Evolutionary conservation across 805 yeast species (phyloP).

Genomic region (Lachancea sp.): DNA sequence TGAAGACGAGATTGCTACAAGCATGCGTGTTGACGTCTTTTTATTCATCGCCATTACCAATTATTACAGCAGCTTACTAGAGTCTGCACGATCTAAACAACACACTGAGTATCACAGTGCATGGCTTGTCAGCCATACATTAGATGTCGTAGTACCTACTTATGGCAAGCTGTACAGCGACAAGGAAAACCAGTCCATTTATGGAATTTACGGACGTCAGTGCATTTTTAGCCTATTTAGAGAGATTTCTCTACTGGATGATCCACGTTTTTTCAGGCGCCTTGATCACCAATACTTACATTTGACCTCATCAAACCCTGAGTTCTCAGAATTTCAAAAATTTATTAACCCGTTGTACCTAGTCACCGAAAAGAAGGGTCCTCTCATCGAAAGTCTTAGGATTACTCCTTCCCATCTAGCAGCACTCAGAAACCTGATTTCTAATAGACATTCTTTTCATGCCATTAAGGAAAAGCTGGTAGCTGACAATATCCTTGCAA

Average conservation of each 20-base stretch:
- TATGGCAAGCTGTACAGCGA: slow-evolving; percentile 21
- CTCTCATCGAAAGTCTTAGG: slow-evolving; percentile 11
- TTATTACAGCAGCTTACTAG: slow-evolving; percentile 19
- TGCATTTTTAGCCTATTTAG: slow-evolving; percentile 24
- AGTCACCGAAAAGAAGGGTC: slow-evolving; percentile 10
- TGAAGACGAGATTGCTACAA: slow-evolving; percentile 12
- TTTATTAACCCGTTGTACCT: slow-evolving; percentile 29
- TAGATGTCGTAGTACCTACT: slow-evolving; percentile 1
- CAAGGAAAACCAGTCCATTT: slow-evolving; percentile 16
- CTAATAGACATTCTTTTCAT: slow-evolving; percentile 17
- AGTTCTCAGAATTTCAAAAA: slow-evolving; percentile 21
- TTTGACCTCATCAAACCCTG: slow-evolving; percentile 13
- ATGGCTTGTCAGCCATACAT: neutral
- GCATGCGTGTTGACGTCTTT: slow-evolving; percentile 19
- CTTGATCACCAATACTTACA: slow-evolving; percentile 21
- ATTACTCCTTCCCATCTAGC: slow-evolving; percentile 21
- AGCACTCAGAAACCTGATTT: slow-evolving; percentile 22
- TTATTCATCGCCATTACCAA: slow-evolving; percentile 21
- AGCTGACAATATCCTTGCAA: slow-evolving; percentile 15
- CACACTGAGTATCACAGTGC: neutral
- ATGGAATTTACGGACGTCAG: slow-evolving; percentile 17
- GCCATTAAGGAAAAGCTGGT: slow-evolving; percentile 17
- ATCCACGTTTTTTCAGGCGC: slow-evolving; percentile 11
- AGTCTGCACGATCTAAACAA: slow-evolving; percentile 1
- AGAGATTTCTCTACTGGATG: slow-evolving; percentile 22